These are phyloP conservation scores for Parasitella parasitica DNA, from an alignment of 371 early-diverging fungal genomes.

Conservation along the genomic window DNA sequence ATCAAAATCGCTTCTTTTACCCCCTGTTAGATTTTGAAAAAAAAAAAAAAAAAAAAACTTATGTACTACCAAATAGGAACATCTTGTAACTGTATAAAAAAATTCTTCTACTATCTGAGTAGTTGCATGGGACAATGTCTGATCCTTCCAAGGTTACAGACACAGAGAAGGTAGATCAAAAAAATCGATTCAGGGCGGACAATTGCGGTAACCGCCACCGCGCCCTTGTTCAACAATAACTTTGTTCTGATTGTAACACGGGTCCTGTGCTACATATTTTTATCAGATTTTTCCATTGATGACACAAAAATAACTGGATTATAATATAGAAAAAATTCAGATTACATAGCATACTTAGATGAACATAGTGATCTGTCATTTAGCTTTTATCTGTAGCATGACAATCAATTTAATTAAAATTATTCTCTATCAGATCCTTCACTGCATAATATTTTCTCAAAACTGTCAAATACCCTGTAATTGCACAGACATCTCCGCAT, in stretches of 20 bases:
- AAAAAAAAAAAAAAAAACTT: not conserved
- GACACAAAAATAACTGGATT: not conserved
- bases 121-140: not conserved
- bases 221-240: not conserved
- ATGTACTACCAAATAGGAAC: not conserved
- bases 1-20: not conserved
- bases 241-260: not conserved
- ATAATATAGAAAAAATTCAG: not conserved
- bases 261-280: slow-evolving; percentile 1
- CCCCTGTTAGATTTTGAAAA: not conserved
- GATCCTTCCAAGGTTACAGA: not conserved
- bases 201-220: not conserved
- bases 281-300: slow-evolving; percentile 11
- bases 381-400: not conserved
- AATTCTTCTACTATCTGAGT: not conserved
- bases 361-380: not conserved
- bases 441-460: too few species aligned
- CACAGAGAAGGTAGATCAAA: not conserved
- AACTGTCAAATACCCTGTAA: not conserved
- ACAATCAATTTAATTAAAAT: too few species aligned
- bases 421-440: too few species aligned
- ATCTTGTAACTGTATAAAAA: not conserved
- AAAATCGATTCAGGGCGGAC: not conserved
- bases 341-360: not conserved
- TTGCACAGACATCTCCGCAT: slow-evolving; percentile 7